Conservation (phyloP, 2,329 filamentous ascomycete genomes). For the Nigrograna mackinnonii region DNA sequence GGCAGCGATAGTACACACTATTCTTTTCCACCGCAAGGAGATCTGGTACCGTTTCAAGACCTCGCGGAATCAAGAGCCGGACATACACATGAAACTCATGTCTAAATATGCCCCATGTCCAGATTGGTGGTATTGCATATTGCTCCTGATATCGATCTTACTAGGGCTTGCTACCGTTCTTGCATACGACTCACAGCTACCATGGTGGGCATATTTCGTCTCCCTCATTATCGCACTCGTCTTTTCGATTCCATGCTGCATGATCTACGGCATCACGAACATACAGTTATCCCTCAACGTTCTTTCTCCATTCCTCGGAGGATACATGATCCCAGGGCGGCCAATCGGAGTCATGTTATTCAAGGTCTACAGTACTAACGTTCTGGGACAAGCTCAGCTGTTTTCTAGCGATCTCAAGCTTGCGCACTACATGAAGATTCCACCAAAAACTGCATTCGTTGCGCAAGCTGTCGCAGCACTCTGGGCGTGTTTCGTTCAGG, state of each 20-base stretch:
- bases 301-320: constrained; percentile 44
- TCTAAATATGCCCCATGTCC: constrained; percentile 34
- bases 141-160: constrained; percentile 56
- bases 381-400: constrained; percentile 37
- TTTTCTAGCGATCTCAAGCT: constrained; percentile 55
- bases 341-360: constrained; percentile 57
- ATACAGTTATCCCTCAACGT: constrained; percentile 21
- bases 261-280: constrained; percentile 63
- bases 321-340: constrained; percentile 53
- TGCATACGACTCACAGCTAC: constrained; percentile 43
- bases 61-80: constrained; percentile 29
- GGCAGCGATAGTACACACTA: constrained; percentile 37
- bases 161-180: constrained; percentile 30
- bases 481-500: constrained; percentile 55
- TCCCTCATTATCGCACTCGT: constrained; percentile 51
- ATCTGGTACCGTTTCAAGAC: constrained; percentile 42
- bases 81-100: constrained; percentile 39
- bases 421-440: constrained; percentile 5
- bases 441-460: neutral
- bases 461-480: neutral
- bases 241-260: constrained; percentile 64
- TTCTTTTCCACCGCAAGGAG: constrained; percentile 39
- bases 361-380: constrained; percentile 44
- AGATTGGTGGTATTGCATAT: constrained; percentile 48
- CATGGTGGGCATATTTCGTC: constrained; percentile 36